Conservation (phyloP, 129 eudicot species). For the Chrysanthemum seticuspe region DNA sequence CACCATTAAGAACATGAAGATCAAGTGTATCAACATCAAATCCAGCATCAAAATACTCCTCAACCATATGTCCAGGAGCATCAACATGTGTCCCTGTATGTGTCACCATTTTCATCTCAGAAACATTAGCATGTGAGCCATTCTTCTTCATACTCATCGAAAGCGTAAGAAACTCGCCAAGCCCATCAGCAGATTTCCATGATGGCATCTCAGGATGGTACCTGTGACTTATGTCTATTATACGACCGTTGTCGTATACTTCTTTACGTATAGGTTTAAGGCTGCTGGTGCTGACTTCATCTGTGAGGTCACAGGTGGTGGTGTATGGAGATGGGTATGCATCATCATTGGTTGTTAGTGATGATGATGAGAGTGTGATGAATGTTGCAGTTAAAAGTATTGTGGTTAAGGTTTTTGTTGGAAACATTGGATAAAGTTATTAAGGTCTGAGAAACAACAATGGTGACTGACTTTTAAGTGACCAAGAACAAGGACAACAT, state of each 20-base stretch:
- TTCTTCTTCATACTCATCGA: conserved; percentile 42
- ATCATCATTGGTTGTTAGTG: background rate
- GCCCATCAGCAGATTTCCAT: conserved; percentile 42
- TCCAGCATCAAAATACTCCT: conserved; percentile 49
- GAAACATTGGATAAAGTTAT: background rate
- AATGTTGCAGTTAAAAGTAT: conserved; percentile 4
- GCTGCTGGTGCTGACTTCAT: conserved; percentile 20
- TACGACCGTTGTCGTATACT: conserved; percentile 41
- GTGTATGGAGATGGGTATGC: conserved; percentile 30
- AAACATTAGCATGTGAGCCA: conserved; percentile 40
- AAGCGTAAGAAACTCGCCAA: conserved; percentile 46
- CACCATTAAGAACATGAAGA: conserved; percentile 51
- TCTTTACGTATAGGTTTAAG: conserved; percentile 33
- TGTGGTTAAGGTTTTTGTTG: background rate
- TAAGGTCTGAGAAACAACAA: conserved; percentile 19
- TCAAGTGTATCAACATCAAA: conserved; percentile 58
- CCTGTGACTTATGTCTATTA: conserved; percentile 47
- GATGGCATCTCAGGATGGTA: conserved; percentile 46
- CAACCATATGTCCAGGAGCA: conserved; percentile 51
- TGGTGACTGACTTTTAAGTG: conserved; percentile 4
- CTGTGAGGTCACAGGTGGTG: conserved; percentile 6
- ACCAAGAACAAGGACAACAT: too few species aligned
- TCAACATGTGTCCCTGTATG: conserved; percentile 59
- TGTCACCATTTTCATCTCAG: conserved; percentile 45
- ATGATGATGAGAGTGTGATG: background rate